These are phyloP conservation scores for Kalaharituber pfeilii DNA, from an alignment of 2,329 filamentous ascomycete genomes.

Conservation along the genomic window DNA sequence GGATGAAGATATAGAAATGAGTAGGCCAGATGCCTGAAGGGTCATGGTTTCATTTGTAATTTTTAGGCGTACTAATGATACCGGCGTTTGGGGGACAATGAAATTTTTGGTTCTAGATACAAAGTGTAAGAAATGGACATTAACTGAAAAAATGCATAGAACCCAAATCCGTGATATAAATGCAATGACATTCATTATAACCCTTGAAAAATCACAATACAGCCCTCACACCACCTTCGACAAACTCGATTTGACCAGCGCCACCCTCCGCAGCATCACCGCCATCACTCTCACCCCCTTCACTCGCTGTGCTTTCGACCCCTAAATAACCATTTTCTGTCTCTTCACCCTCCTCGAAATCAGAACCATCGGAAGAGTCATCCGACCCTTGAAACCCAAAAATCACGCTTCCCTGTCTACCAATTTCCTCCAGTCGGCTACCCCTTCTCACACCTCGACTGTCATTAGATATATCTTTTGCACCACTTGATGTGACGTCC, in stretches of 20 bases:
- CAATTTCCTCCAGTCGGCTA: conserved; percentile 8
- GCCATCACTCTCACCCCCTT: background rate
- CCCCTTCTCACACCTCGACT: conserved; percentile 4
- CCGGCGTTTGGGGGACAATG: background rate
- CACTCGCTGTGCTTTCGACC: background rate
- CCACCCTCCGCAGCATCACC: background rate
- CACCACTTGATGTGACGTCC: too few relatives aligned
- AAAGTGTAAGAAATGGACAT: background rate
- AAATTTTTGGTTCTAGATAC: background rate
- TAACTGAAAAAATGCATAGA: background rate
- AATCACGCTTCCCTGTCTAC: conserved; percentile 12
- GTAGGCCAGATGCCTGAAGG: background rate
- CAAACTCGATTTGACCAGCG: background rate
- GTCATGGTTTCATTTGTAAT: background rate
- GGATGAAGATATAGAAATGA: background rate
- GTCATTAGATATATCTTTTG: too few relatives aligned
- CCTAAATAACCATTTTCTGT: background rate
- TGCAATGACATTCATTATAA: background rate
- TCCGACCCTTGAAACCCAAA: conserved; percentile 10
- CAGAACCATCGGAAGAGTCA: conserved; percentile 6
- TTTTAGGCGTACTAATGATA: background rate
- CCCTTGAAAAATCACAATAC: background rate
- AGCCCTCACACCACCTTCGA: background rate
- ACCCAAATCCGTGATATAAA: too few relatives aligned
- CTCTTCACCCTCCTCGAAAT: conserved; percentile 4